These are phyloP conservation scores for Fusarium dlaminii DNA, from an alignment of 2,329 filamentous ascomycete genomes.

Conservation along the genomic window DNA sequence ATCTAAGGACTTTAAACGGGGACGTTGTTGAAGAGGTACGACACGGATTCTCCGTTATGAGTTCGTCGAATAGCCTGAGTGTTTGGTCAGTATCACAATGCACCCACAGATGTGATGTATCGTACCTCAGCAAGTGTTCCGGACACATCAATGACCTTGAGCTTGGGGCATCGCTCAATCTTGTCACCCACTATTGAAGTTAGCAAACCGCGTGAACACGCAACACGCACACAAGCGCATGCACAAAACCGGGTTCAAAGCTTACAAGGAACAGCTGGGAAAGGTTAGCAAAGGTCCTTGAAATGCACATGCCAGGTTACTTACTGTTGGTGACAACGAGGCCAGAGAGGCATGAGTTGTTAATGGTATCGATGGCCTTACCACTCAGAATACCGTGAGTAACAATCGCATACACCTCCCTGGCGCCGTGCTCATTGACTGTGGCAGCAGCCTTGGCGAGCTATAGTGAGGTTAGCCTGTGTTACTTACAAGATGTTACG, in stretches of 20 bases:
- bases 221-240: too few species aligned
- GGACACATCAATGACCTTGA: slow-evolving; percentile 92
- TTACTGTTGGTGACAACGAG: slow-evolving; percentile 88
- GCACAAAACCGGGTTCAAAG: background rate
- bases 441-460: slow-evolving; percentile 86
- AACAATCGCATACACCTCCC: slow-evolving; percentile 91
- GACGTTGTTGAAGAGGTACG: slow-evolving; percentile 74
- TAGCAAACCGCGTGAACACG: background rate
- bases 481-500: background rate
- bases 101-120: background rate
- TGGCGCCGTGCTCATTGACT: slow-evolving; percentile 85
- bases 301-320: slow-evolving; percentile 29
- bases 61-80: slow-evolving; percentile 73
- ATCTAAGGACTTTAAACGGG: slow-evolving; percentile 53
- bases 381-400: slow-evolving; percentile 93
- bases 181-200: slow-evolving; percentile 71
- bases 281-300: slow-evolving; percentile 35
- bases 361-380: slow-evolving; percentile 86
- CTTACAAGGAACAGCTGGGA: slow-evolving; percentile 50
- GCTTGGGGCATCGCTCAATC: slow-evolving; percentile 78
- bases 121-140: slow-evolving; percentile 75
- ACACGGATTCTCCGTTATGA: slow-evolving; percentile 72
- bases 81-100: slow-evolving; percentile 7
- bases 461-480: slow-evolving; percentile 36
- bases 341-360: slow-evolving; percentile 77